Conservation (phyloP, 2,329 filamentous ascomycete species). For the Aureobasidium subglaciale region DNA sequence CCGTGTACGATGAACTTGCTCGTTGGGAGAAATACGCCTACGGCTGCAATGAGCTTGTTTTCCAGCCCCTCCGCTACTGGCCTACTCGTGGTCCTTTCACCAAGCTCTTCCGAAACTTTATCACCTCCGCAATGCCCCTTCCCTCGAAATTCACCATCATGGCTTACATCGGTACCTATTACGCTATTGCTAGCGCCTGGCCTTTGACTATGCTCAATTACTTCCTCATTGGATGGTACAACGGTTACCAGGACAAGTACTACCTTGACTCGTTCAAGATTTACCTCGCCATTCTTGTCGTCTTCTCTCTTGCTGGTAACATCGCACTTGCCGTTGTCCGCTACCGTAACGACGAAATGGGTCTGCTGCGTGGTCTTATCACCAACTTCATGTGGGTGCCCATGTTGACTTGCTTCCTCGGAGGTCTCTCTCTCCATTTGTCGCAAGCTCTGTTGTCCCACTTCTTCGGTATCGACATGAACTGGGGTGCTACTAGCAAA, state of each 20-base stretch:
- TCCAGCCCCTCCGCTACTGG: constrained; percentile 71
- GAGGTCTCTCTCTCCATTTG: constrained; percentile 34
- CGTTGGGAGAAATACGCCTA: constrained; percentile 86
- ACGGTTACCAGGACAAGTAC: constrained; percentile 71
- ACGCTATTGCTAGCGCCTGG: constrained; percentile 70
- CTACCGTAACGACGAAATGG: constrained; percentile 61
- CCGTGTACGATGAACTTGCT: constrained; percentile 75
- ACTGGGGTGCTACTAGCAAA: constrained; percentile 52
- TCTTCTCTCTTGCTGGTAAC: constrained; percentile 71
- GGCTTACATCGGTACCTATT: constrained; percentile 74
- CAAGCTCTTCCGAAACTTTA: constrained; percentile 66
- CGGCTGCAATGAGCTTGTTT: constrained; percentile 74
- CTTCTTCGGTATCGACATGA: constrained; percentile 36
- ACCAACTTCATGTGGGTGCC: constrained; percentile 61
- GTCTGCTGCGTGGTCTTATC: constrained; percentile 46
- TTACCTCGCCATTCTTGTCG: constrained; percentile 72
- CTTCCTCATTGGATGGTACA: constrained; percentile 69
- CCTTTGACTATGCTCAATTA: constrained; percentile 67
- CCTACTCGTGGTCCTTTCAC: constrained; percentile 68
- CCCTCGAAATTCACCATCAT: constrained; percentile 70
- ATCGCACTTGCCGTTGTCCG: constrained; percentile 64
- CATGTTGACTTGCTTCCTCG: constrained; percentile 34
- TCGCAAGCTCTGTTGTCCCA: constrained; percentile 35
- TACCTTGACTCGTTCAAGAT: constrained; percentile 73
- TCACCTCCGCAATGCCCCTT: constrained; percentile 65